A percentile compares a stretch with the other conserved stretches of the same genome.
Evolutionary conservation across 2,329 filamentous ascomycete genomes (phyloP).

Genomic region (Talaromyces sp.): DNA sequence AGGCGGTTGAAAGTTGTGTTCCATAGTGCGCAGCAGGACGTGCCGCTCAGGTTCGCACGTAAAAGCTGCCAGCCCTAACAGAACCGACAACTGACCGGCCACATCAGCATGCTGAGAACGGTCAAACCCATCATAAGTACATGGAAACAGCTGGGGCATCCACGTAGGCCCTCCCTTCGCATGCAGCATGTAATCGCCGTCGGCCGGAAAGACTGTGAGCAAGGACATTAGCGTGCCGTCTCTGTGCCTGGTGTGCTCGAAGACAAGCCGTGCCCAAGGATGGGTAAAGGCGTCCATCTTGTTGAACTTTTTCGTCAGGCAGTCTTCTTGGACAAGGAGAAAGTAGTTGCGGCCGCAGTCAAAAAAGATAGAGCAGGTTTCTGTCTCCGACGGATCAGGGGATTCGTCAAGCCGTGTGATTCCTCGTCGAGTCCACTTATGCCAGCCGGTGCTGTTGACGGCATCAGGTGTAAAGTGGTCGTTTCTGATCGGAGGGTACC

Average conservation of each 20-base stretch:
- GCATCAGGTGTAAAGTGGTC: neutral
- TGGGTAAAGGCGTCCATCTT: neutral
- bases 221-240: neutral
- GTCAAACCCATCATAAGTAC: constrained; percentile 1
- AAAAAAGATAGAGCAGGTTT: constrained; percentile 9
- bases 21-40: constrained; percentile 1
- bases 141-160: constrained; percentile 9
- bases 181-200: neutral
- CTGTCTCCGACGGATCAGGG: neutral
- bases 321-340: constrained; percentile 4
- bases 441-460: constrained; percentile 7
- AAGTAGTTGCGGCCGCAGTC: constrained; percentile 7
- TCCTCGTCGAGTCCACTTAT: constrained; percentile 2
- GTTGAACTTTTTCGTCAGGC: neutral
- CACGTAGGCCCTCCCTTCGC: neutral
- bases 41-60: constrained; percentile 3
- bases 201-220: neutral
- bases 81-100: constrained; percentile 6
- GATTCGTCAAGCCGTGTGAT: neutral
- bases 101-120: neutral
- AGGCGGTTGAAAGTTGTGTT: neutral
- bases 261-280: constrained; percentile 2
- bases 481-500: constrained; percentile 2
- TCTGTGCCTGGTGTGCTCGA: neutral
- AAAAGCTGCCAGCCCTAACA: constrained; percentile 9